These are phyloP conservation scores for Brettanomyces custersianus DNA, from an alignment of 805 yeast genomes.

Conservation along the genomic window DNA sequence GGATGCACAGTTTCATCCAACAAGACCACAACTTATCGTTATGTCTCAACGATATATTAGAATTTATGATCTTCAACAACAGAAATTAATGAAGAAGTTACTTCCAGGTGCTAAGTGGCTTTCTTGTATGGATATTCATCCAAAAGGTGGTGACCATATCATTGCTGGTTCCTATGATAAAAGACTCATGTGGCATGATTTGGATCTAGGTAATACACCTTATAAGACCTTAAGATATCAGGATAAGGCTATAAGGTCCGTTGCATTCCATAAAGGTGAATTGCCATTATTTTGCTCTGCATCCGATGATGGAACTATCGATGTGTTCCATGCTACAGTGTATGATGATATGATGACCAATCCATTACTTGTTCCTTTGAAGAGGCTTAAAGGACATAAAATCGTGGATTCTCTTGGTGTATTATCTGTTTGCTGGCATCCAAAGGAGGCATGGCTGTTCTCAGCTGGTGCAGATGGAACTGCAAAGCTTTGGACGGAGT, in stretches of 20 bases:
- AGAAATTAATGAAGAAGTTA: conserved; percentile 71
- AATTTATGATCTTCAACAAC: conserved; percentile 83
- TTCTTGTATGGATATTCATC: conserved; percentile 85
- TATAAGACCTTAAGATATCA: conserved; percentile 94
- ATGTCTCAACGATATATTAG: conserved; percentile 90
- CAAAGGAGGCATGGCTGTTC: conserved; percentile 96
- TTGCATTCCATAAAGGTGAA: conserved; percentile 74
- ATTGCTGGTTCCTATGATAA: conserved; percentile 90
- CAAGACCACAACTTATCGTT: conserved; percentile 87
- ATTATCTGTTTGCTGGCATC: conserved; percentile 87
- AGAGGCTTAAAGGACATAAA: conserved; percentile 87
- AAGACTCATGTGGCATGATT: conserved; percentile 94
- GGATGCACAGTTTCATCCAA: conserved; percentile 96
- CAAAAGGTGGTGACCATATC: conserved; percentile 85
- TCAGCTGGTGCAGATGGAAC: conserved; percentile 96
- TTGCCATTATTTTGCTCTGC: conserved; percentile 91
- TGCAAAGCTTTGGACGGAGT: conserved; percentile 94
- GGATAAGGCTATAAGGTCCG: conserved; percentile 85
- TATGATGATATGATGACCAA: conserved; percentile 93
- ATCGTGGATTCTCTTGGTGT: conserved; percentile 77
- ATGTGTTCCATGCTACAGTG: conserved; percentile 93
- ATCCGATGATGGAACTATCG: conserved; percentile 87
- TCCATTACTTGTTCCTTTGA: conserved; percentile 91
- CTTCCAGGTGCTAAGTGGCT: conserved; percentile 96
- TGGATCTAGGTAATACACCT: conserved; percentile 82